phyloP scores from a whole-genome alignment of 73 alveolate genomes.

The Effrenium voratum region DNA sequence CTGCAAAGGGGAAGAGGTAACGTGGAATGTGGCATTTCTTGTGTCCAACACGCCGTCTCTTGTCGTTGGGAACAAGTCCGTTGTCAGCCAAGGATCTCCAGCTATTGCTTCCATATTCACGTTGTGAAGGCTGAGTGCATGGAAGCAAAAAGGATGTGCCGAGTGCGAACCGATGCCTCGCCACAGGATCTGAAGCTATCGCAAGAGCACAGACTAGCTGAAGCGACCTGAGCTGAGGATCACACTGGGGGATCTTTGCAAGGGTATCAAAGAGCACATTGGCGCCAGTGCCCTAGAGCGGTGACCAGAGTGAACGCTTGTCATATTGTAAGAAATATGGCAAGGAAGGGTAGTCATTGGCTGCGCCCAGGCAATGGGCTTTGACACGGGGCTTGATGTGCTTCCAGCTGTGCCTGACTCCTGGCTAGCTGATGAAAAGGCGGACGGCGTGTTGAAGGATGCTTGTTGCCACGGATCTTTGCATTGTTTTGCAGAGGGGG shows the following conservation, averaged over 20 bases:
- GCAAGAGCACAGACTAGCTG: no score
- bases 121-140: no score
- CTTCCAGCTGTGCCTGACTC: conserved; percentile 27
- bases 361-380: conserved; percentile 43
- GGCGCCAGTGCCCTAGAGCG: neutral
- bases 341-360: neutral
- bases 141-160: no score
- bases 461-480: neutral
- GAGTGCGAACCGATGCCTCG: no score
- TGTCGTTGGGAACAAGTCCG: no score
- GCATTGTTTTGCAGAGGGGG: no score
- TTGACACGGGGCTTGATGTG: conserved; percentile 29
- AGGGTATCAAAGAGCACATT: conserved; percentile 42
- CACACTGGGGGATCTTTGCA: conserved; percentile 36
- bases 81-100: no score
- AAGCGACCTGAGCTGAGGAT: neutral
- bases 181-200: no score
- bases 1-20: no score
- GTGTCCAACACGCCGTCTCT: no score
- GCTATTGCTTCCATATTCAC: no score
- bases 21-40: no score
- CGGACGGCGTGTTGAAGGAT: neutral
- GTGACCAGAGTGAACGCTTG: neutral
- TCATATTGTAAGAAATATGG: neutral
- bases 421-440: conserved; percentile 49